These are phyloP conservation scores for Hypomontagnella submonticulosa DNA, from an alignment of 495 filamentous ascomycete species.

Conservation along the genomic window DNA sequence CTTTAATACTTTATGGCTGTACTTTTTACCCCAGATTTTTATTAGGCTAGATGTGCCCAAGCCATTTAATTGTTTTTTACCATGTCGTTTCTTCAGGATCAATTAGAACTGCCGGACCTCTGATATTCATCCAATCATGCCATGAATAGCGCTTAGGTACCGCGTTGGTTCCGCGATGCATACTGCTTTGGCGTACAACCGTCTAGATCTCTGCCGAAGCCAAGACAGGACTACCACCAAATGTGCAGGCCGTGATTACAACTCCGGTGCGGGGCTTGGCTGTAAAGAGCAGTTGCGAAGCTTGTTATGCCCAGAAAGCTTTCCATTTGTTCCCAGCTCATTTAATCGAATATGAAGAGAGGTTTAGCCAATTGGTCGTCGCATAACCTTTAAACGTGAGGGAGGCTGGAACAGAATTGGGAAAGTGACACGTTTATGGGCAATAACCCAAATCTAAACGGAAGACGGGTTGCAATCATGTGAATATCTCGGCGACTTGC, in stretches of 20 bases:
- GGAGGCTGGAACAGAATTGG: not conserved
- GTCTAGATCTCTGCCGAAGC: conserved; percentile 37
- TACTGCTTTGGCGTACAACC: conserved; percentile 10
- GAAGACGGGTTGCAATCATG: conserved; percentile 15
- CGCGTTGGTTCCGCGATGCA: conserved; percentile 10
- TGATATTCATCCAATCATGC: conserved; percentile 22
- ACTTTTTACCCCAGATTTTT: conserved; percentile 10
- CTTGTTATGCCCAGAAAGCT: conserved; percentile 6
- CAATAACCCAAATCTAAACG: not conserved
- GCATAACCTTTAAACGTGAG: conserved; percentile 5
- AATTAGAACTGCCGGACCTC: conserved; percentile 29
- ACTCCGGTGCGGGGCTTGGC: conserved; percentile 43
- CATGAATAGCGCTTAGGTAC: conserved; percentile 26
- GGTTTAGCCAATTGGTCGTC: conserved; percentile 29
- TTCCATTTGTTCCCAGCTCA: conserved; percentile 10
- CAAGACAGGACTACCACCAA: conserved; percentile 32
- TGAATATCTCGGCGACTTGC: not conserved
- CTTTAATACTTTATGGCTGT: conserved; percentile 28
- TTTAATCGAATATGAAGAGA: conserved; percentile 34
- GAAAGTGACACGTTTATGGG: conserved; percentile 2
- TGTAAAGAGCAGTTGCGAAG: conserved; percentile 36
- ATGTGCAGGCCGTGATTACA: conserved; percentile 27
- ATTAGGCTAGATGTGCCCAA: conserved; percentile 26
- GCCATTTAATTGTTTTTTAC: conserved; percentile 18
- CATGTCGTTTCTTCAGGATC: conserved; percentile 1